Percentiles rank a stretch among this genome's conserved stretches.
These are phyloP conservation scores for Plasmodium berghei DNA, from an alignment of 169 alveolate species.

Conservation along the genomic window DNA sequence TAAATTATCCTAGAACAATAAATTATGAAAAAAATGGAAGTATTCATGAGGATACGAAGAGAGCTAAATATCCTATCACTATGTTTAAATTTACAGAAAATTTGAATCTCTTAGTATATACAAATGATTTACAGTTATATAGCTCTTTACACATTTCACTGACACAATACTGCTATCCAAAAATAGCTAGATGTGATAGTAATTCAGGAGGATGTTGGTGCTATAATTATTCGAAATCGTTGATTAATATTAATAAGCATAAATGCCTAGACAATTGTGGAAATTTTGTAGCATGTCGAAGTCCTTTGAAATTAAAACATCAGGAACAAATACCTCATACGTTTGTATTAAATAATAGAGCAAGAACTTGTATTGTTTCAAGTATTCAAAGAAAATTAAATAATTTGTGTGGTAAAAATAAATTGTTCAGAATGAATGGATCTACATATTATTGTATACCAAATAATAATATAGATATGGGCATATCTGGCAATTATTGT, in stretches of 20 bases:
- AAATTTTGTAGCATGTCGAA: neutral
- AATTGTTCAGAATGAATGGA: slow-evolving; percentile 9
- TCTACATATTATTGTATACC: slow-evolving; percentile 63
- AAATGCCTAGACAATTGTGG: slow-evolving; percentile 64
- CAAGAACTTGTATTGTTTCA: slow-evolving; percentile 44
- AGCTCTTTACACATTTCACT: slow-evolving; percentile 37
- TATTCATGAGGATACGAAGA: no score
- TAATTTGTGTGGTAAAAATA: slow-evolving; percentile 49
- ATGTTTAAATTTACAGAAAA: no score
- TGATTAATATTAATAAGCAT: neutral
- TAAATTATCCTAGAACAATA: no score
- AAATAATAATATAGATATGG: slow-evolving; percentile 25
- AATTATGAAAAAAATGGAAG: no score
- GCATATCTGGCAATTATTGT: slow-evolving; percentile 2
- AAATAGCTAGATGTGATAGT: slow-evolving; percentile 10
- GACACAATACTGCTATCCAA: slow-evolving; percentile 43
- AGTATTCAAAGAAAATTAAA: slow-evolving; percentile 35
- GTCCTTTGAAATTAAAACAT: neutral
- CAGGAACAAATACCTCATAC: neutral
- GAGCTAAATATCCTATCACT: no score
- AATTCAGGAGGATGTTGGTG: neutral
- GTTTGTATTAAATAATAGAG: slow-evolving; percentile 9
- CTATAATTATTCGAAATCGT: neutral
- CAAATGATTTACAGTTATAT: neutral
- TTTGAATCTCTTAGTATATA: no score